Evolutionary conservation across 2,329 filamentous ascomycete species (phyloP).

Genomic region (Fusarium sp.): DNA sequence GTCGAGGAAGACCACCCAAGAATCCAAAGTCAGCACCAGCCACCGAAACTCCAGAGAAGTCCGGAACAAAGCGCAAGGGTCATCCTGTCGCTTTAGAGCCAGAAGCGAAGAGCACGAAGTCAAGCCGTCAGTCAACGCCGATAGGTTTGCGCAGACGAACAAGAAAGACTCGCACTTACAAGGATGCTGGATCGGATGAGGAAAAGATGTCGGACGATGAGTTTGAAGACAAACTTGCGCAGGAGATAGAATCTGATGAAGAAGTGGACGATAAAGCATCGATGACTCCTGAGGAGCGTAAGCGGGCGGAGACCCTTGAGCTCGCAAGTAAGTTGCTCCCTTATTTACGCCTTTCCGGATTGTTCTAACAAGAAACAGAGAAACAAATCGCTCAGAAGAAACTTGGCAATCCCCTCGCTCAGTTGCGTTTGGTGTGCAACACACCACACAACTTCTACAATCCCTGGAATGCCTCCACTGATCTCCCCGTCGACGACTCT

Average conservation of each 20-base stretch:
- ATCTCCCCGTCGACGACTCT: conserved; percentile 76
- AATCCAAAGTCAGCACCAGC: conserved; percentile 41
- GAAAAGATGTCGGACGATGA: conserved; percentile 80
- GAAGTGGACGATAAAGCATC: conserved; percentile 46
- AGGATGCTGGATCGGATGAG: conserved; percentile 69
- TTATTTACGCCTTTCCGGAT: no score
- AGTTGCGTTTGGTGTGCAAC: conserved; percentile 92
- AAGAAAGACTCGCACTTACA: conserved; percentile 62
- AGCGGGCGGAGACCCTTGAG: conserved; percentile 75
- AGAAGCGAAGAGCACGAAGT: conserved; percentile 76
- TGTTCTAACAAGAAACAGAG: conserved; percentile 60
- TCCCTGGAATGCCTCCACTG: conserved; percentile 76
- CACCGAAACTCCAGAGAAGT: conserved; percentile 33
- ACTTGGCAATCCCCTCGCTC: conserved; percentile 91
- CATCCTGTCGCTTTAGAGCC: conserved; percentile 51
- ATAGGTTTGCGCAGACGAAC: conserved; percentile 64
- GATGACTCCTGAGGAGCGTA: conserved; percentile 68
- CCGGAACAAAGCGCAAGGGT: conserved; percentile 50
- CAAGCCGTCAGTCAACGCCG: conserved; percentile 81
- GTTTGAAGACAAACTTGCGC: conserved; percentile 82
- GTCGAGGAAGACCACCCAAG: conserved; percentile 41
- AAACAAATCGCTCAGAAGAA: conserved; percentile 92
- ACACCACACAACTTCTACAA: conserved; percentile 97
- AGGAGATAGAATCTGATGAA: conserved; percentile 64
- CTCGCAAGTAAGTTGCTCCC: conserved; percentile 73